These are phyloP conservation scores for Physcomitrellopsis africana DNA, from an alignment of 225 moss, liverwort and hornwort genomes.

Conservation along the genomic window DNA sequence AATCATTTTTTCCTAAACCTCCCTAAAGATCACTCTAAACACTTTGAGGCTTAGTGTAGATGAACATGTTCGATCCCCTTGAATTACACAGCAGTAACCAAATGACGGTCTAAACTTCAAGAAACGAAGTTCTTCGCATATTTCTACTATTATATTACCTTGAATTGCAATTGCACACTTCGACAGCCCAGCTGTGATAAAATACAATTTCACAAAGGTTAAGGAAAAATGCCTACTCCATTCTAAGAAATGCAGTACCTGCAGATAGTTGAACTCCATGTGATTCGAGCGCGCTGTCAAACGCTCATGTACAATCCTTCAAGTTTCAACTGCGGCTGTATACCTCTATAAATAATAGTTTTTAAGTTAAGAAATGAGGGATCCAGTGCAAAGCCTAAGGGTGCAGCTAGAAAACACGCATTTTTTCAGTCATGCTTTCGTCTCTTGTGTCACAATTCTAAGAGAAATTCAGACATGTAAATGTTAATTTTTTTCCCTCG, in stretches of 20 bases:
- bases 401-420: slow-evolving; percentile 20
- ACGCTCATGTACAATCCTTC: slow-evolving; percentile 68
- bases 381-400: slow-evolving; percentile 23
- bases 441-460: slow-evolving; percentile 25
- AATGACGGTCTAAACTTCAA: slow-evolving; percentile 17
- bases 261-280: slow-evolving; percentile 96
- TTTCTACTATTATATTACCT: not conserved
- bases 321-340: slow-evolving; percentile 20
- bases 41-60: slow-evolving; percentile 8
- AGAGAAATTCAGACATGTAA: slow-evolving; percentile 28
- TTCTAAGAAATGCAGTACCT: slow-evolving; percentile 50
- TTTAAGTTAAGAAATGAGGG: slow-evolving; percentile 25
- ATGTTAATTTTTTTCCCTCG: slow-evolving; percentile 8
- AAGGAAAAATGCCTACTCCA: slow-evolving; percentile 6
- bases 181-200: slow-evolving; percentile 5
- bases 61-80: slow-evolving; percentile 7
- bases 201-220: slow-evolving; percentile 16
- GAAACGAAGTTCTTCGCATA: slow-evolving; percentile 4
- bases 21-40: not conserved
- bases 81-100: slow-evolving; percentile 9
- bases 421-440: slow-evolving; percentile 3
- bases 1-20: slow-evolving; percentile 7
- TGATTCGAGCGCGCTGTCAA: slow-evolving; percentile 68
- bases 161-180: not conserved
- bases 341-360: slow-evolving; percentile 23